Conservation (phyloP, 129 eudicot species). For the Oenanthe sinensis region DNA sequence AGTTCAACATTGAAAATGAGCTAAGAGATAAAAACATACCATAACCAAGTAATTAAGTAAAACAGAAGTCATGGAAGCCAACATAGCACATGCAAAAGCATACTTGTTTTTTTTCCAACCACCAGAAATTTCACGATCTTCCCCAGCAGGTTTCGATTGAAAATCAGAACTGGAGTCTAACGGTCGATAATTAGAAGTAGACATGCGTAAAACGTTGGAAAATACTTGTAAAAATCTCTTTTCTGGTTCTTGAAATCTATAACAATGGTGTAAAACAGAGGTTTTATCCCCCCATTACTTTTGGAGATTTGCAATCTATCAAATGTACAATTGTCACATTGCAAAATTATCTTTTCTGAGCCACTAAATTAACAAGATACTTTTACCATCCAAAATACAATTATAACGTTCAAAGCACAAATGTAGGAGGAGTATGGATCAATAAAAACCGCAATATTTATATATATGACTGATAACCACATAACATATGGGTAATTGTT, state of each 20-base stretch:
- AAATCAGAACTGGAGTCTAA: not conserved
- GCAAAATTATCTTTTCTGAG: not conserved
- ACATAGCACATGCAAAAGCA: not conserved
- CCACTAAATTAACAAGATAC: not conserved
- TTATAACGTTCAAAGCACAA: not conserved
- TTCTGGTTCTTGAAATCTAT: not conserved
- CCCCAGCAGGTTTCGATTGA: not conserved
- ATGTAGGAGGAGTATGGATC: not conserved
- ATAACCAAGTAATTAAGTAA: conserved; percentile 1
- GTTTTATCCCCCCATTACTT: not conserved
- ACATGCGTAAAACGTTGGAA: not conserved
- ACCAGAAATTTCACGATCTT: not conserved
- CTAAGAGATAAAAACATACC: not conserved
- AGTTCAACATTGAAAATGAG: not conserved
- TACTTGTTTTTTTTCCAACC: not conserved
- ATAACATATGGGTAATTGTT: not conserved
- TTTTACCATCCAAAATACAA: not conserved
- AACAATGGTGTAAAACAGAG: not conserved
- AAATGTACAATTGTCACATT: not conserved
- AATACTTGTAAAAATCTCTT: not conserved
- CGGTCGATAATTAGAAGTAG: not conserved
- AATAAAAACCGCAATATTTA: not conserved
- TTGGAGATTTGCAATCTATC: not conserved
- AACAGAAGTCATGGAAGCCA: not conserved
- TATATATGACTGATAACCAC: not conserved